Evolutionary conservation across 305 asterid genomes (phyloP).

Genomic region (Fraxinus platypoda): DNA sequence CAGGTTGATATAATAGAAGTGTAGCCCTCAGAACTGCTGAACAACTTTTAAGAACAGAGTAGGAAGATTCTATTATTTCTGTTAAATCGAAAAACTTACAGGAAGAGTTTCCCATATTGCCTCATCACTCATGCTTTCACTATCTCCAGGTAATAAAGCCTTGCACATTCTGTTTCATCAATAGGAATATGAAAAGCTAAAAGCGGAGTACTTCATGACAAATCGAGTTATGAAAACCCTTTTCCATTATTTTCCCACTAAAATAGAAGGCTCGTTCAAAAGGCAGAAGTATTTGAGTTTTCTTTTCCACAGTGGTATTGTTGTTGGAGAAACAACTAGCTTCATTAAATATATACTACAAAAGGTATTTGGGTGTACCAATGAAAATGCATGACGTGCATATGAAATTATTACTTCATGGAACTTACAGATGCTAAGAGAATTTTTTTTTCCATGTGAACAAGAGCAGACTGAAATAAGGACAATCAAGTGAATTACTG

Average conservation of each 20-base stretch:
- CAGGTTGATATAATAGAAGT: constrained; percentile 17
- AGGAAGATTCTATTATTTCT: constrained; percentile 11
- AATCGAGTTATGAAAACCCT: constrained; percentile 6
- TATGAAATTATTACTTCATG: constrained; percentile 6
- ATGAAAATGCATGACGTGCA: neutral
- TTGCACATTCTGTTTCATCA: constrained; percentile 78
- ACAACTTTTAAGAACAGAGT: constrained; percentile 12
- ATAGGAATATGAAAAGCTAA: constrained; percentile 25
- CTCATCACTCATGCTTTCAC: constrained; percentile 85
- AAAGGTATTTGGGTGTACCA: constrained; percentile 1
- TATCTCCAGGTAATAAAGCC: constrained; percentile 93
- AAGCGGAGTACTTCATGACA: constrained; percentile 11
- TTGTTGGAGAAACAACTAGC: constrained; percentile 1
- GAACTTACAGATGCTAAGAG: constrained; percentile 15
- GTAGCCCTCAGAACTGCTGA: constrained; percentile 1
- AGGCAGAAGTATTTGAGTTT: constrained; percentile 17
- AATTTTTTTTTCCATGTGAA: neutral
- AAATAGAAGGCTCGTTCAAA: constrained; percentile 1
- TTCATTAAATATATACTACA: constrained; percentile 3
- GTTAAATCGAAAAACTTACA: constrained; percentile 47
- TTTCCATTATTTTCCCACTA: neutral
- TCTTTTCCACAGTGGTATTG: neutral
- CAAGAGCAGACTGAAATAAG: constrained; percentile 16
- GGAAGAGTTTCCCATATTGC: constrained; percentile 99
- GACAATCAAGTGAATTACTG: constrained; percentile 12